phyloP scores from a whole-genome alignment of 495 filamentous ascomycete species.

The Aspergillus cavernicola region DNA sequence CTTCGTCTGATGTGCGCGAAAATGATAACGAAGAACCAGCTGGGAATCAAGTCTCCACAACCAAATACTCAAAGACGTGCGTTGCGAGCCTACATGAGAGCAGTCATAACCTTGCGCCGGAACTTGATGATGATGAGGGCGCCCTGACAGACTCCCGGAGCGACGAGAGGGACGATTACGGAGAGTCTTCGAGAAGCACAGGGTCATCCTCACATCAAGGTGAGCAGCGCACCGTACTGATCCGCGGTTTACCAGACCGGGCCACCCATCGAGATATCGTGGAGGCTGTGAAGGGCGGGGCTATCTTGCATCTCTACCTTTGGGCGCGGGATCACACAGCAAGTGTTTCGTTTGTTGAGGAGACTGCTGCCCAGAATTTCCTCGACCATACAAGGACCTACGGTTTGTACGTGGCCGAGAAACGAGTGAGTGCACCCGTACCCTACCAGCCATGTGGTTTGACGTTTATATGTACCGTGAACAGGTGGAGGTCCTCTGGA shows the following conservation, averaged over 20 bases:
- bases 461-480: not conserved
- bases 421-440: conserved; percentile 52
- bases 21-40: conserved; percentile 1
- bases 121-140: conserved; percentile 27
- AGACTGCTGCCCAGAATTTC: conserved; percentile 60
- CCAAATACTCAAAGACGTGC: not conserved
- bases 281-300: conserved; percentile 63
- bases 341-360: conserved; percentile 67
- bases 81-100: not conserved
- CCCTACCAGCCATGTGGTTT: not conserved
- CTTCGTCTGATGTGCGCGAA: conserved; percentile 17
- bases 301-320: conserved; percentile 65
- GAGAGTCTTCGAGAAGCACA: conserved; percentile 28
- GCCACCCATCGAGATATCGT: conserved; percentile 65
- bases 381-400: conserved; percentile 59
- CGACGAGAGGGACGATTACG: conserved; percentile 39
- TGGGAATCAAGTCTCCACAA: not conserved
- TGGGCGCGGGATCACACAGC: conserved; percentile 59
- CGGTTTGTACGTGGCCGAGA: conserved; percentile 66
- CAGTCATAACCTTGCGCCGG: conserved; percentile 12
- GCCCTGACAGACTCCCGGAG: conserved; percentile 27
- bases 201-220: conserved; percentile 11
- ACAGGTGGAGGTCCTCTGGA: conserved; percentile 69
- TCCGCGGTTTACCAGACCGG: conserved; percentile 60
- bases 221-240: conserved; percentile 57